These are phyloP conservation scores for Penicillium frequentans DNA, from an alignment of 2,329 filamentous ascomycete genomes.

Conservation along the genomic window DNA sequence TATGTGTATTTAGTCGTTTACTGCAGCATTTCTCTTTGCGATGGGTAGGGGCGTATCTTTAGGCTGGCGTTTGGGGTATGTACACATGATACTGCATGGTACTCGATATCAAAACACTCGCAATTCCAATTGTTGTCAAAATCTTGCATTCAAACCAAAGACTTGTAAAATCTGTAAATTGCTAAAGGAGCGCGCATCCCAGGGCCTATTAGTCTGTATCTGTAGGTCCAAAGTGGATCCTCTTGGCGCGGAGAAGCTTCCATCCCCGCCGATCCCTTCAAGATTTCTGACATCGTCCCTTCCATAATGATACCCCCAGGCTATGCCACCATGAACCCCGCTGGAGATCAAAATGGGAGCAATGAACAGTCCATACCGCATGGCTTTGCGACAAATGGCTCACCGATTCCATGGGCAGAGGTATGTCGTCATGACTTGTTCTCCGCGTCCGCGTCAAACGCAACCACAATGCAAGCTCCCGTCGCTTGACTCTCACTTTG, in stretches of 20 bases:
- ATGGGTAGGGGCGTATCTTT: neutral
- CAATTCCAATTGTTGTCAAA: neutral
- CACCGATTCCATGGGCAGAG: slow-evolving; percentile 19
- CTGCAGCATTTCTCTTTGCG: neutral
- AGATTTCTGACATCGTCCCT: slow-evolving; percentile 5
- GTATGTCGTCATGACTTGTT: slow-evolving; percentile 17
- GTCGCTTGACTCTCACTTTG: neutral
- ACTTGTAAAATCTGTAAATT: neutral
- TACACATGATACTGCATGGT: neutral
- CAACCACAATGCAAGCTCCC: slow-evolving; percentile 1
- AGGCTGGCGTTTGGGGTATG: neutral
- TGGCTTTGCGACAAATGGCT: neutral
- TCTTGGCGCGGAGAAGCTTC: slow-evolving; percentile 25
- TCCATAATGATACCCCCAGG: neutral
- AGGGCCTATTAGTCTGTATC: neutral
- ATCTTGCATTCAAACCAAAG: neutral
- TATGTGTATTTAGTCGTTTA: neutral
- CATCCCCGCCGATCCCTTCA: neutral
- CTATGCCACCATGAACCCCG: slow-evolving; percentile 6
- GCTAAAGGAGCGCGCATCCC: neutral
- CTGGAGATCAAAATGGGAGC: neutral
- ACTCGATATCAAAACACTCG: neutral
- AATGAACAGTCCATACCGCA: neutral
- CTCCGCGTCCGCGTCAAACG: neutral
- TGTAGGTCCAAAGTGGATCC: neutral